Conservation (phyloP, 441 rosid genomes). For the Manihot esculenta region DNA sequence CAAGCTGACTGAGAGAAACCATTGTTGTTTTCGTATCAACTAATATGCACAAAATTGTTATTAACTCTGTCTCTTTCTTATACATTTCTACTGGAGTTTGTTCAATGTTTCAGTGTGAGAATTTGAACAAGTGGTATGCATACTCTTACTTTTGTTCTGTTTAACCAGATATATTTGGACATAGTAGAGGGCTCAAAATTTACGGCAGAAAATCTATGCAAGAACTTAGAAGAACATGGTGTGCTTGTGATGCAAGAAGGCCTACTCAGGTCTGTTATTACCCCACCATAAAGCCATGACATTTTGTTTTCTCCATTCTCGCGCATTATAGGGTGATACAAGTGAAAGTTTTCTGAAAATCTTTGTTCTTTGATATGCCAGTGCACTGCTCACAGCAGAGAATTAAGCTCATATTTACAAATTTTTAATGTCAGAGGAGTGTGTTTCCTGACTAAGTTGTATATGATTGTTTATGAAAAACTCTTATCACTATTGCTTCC, state of each 20-base stretch:
- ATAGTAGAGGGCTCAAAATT: conserved; percentile 48
- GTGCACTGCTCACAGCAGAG: neutral
- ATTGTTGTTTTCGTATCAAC: too few species aligned
- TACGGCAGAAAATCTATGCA: conserved; percentile 52
- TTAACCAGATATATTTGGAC: conserved; percentile 58
- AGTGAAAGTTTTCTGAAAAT: neutral
- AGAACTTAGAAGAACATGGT: conserved; percentile 66
- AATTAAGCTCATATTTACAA: neutral
- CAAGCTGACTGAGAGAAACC: neutral
- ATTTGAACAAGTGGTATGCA: neutral
- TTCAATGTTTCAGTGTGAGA: neutral
- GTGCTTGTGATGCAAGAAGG: conserved; percentile 57
- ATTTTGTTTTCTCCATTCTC: neutral
- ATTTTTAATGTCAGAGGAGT: neutral
- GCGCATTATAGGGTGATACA: neutral
- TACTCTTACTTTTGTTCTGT: neutral
- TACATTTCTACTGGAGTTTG: neutral
- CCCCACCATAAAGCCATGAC: neutral
- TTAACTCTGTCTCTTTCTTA: neutral
- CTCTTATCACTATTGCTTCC: neutral
- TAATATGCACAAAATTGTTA: too few species aligned
- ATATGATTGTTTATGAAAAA: too few species aligned
- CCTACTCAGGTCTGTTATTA: conserved; percentile 48
- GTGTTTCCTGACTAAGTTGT: too few species aligned
- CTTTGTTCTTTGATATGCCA: neutral